Conservation (phyloP, 208 protist genomes). For the Phytomonas francai region DNA sequence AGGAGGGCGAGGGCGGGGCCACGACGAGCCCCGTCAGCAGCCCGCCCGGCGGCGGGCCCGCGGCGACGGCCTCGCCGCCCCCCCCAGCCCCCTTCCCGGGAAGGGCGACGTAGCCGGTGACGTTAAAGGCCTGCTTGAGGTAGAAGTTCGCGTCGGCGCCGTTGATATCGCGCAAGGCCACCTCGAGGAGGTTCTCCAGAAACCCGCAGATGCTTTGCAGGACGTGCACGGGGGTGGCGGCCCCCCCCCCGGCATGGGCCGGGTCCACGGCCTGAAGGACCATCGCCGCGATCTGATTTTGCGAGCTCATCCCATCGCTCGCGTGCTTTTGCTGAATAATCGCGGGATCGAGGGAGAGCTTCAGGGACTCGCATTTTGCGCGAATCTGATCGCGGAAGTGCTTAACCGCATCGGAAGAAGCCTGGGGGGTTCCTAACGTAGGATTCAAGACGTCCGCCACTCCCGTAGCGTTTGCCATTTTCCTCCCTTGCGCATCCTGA, state of each 20-base stretch:
- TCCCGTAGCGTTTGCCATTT: constrained; percentile 8
- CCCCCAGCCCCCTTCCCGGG: constrained; percentile 17
- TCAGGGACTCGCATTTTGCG: constrained; percentile 40
- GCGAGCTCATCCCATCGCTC: constrained; percentile 69
- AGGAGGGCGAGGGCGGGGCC: constrained; percentile 1
- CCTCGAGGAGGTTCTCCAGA: constrained; percentile 66
- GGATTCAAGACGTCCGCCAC: constrained; percentile 21
- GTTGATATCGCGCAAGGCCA: constrained; percentile 69
- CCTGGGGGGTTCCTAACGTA: constrained; percentile 30
- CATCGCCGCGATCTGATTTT: constrained; percentile 84
- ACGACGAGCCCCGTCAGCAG: neutral
- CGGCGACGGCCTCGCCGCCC: constrained; percentile 7
- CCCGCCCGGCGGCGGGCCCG: neutral
- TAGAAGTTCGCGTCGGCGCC: constrained; percentile 69
- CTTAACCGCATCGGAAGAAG: constrained; percentile 48
- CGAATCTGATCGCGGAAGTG: constrained; percentile 62
- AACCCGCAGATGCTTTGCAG: constrained; percentile 72
- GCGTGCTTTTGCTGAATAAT: constrained; percentile 79
- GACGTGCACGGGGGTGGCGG: constrained; percentile 18
- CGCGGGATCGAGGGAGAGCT: constrained; percentile 60
- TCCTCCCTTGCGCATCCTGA: constrained; percentile 54
- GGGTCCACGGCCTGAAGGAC: constrained; percentile 43
- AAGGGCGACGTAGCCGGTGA: constrained; percentile 67
- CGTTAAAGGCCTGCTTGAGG: constrained; percentile 67
- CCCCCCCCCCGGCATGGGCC: constrained; percentile 36